These are phyloP conservation scores for Mycena capillaripes DNA, from an alignment of 768 basidiomycete species.

Conservation along the genomic window DNA sequence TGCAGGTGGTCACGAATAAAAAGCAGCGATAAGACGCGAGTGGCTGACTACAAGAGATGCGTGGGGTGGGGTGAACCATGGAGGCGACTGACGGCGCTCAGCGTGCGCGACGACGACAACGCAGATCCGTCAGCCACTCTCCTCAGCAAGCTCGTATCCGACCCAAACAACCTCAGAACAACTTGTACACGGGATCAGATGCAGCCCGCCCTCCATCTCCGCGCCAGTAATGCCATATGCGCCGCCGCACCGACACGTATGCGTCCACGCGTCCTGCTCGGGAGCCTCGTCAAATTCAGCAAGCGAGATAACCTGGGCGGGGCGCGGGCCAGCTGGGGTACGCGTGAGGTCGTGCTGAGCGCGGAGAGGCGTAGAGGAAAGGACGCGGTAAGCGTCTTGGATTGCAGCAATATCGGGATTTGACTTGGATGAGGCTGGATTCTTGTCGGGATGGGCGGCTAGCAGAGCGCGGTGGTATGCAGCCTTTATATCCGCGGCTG, in stretches of 20 bases:
- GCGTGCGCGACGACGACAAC: too few species aligned
- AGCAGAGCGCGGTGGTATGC: slow-evolving; percentile 72
- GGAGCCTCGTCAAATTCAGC: slow-evolving; percentile 71
- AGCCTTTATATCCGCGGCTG: slow-evolving; percentile 69
- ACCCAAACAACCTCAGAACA: slow-evolving; percentile 91
- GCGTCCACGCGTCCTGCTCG: slow-evolving; percentile 59
- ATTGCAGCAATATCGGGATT: slow-evolving; percentile 66
- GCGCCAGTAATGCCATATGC: slow-evolving; percentile 67
- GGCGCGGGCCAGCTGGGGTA: slow-evolving; percentile 62
- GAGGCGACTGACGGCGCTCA: too few species aligned
- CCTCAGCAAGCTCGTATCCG: slow-evolving; percentile 78
- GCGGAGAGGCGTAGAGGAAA: slow-evolving; percentile 66
- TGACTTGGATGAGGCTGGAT: neutral
- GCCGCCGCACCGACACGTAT: slow-evolving; percentile 84
- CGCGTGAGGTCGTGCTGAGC: slow-evolving; percentile 61
- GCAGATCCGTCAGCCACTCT: too few species aligned
- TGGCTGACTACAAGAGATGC: too few species aligned
- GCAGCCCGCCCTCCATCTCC: slow-evolving; percentile 79
- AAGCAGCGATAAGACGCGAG: too few species aligned
- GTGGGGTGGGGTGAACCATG: too few species aligned
- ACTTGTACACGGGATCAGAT: slow-evolving; percentile 78
- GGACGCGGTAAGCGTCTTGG: slow-evolving; percentile 76
- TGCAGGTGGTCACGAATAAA: too few species aligned
- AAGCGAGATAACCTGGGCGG: slow-evolving; percentile 84
- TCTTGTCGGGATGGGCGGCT: slow-evolving; percentile 75